Evolutionary conservation across 2,329 filamentous ascomycete genomes (phyloP), one percentile per base, ranked within the genome.

Genomic region (Ambrosiella beaveri): DNA sequence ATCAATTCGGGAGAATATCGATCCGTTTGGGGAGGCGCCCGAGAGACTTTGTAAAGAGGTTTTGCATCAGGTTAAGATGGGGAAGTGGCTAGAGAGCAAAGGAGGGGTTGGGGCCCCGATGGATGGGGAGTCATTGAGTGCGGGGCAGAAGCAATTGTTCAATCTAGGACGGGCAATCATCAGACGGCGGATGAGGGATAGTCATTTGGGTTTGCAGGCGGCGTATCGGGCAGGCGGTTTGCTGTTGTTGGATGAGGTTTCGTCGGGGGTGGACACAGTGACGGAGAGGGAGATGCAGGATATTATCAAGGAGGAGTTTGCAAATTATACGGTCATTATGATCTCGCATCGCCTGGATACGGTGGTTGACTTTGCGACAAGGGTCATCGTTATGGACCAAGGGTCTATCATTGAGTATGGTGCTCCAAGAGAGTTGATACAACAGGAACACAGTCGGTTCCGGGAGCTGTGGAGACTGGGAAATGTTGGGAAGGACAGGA

Each of bases 111-210:
- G 64, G 2, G 64, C 65, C 0, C 62, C 59, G 1, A 72, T 83
- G 62, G 70, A 71, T n/a, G 68, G 73, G 1, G 71, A 76, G 6
- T 69, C 71, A 55, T 69, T 82, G 5, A 76, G 73, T 4, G 74
- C 76, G 39, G 82, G 82, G 0, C 81, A 85, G 65, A 75, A 74
- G 50, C 82, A 85, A 63, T 71, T 85, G 0, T 82, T 86, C 63
- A 80, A 75, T 62, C 72, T 86, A 1, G 81, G 77, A 0, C 68
- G 81, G 0, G 81, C 79, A 0, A 35, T 59, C 2, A 19, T 59
- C 15, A 68, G 75, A 3, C 62, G 65, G 2, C 60, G 68, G 17
- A 69, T 75, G 3, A 37, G 57, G 15, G 50, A 58, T 54, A n/a
- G 39, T 2, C n/a, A 13, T n/a, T 12, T 27, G 7, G 38, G 38